phyloP scores from a whole-genome alignment of 495 filamentous ascomycete genomes.

The Filosporella fistucella region DNA sequence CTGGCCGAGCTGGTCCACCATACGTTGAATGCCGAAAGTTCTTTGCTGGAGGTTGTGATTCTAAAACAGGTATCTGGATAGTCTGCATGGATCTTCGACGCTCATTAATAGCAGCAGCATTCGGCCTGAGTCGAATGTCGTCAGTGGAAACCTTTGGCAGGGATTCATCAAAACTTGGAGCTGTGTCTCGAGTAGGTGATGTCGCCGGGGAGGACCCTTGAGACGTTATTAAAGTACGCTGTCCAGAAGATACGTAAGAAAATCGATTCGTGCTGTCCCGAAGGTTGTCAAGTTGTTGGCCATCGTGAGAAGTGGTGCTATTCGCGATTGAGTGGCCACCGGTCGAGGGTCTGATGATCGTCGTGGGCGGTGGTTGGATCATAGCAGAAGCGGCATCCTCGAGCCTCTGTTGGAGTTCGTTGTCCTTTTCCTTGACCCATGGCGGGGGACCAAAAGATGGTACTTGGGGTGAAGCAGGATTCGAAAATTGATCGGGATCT shows the following conservation, averaged over 20 bases:
- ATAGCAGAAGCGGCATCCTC: constrained; percentile 16
- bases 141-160: constrained; percentile 25
- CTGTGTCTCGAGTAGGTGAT: constrained; percentile 44
- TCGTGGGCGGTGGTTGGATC: constrained; percentile 12
- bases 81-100: constrained; percentile 49
- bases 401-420: constrained; percentile 14
- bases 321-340: constrained; percentile 34
- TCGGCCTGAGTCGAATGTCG: constrained; percentile 40
- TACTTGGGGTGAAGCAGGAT: constrained; percentile 28
- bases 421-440: constrained; percentile 15
- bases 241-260: constrained; percentile 57
- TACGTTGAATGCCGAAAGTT: constrained; percentile 24
- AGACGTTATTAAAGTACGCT: constrained; percentile 51
- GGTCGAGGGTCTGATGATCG: constrained; percentile 19
- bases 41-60: constrained; percentile 18
- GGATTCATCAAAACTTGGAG: constrained; percentile 32
- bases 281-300: constrained; percentile 41
- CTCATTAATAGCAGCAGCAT: constrained; percentile 46
- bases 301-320: constrained; percentile 45
- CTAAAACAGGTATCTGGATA: constrained; percentile 22
- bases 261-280: constrained; percentile 50
- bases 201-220: constrained; percentile 46
- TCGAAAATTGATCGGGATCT: constrained; percentile 43
- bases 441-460: constrained; percentile 28
- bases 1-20: constrained; percentile 13